Base-by-base conservation (phyloP, 1,284 basidiomycete species). In the Mycosarcoma mackinlayi region DNA sequence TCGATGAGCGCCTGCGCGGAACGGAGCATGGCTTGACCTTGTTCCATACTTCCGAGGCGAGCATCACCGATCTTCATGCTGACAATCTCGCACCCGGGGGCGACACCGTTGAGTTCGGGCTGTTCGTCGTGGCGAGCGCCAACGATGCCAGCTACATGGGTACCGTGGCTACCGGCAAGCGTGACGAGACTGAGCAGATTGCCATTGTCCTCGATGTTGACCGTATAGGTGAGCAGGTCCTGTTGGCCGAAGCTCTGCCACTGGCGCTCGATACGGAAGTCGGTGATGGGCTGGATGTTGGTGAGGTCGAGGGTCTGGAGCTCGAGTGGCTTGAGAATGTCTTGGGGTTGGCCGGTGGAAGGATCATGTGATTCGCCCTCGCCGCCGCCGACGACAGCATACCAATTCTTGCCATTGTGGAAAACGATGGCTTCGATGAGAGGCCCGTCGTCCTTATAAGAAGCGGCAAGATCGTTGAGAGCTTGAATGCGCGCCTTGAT, bases 91-190 rank as follows among this genome's bases (percentile, higher is more conserved):
- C 73, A 75, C 23, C 78, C 81, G 9, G 79, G 81, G 13, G 82
- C 82, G 11, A 83, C 81, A 38, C 83, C 83, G 56, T 80, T 80
- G 40, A 77, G 75, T 31, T 75, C 79, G 5, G 72, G 59, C 25
- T 78, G 75, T 3, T 80, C 73, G 24, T 71, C 62, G 42, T 76
- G 72, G 3, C 74, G 54, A 4, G 83, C 81, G 23, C 75, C 80
- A 28, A 82, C 79, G 42, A 83, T 83, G 23, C 81, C 80, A 11
- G 81, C 83, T 6, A 83, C 82, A 58, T 83, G 83, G 19, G 83
- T 82, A 25, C 80, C 83, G 61, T 83, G 83, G 28, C 71, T 76
- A 16, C 83, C 83, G n/a, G 78, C 71, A 4, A 78, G 56, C 23
- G 74, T 76, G 45, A 82, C 81, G 27, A 83, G 62, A 52, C 76